A percentile compares a stretch with the other conserved stretches of the same genome.
These are phyloP conservation scores for Tricholoma furcatifolium DNA, from an alignment of 768 basidiomycete species.

Conservation along the genomic window DNA sequence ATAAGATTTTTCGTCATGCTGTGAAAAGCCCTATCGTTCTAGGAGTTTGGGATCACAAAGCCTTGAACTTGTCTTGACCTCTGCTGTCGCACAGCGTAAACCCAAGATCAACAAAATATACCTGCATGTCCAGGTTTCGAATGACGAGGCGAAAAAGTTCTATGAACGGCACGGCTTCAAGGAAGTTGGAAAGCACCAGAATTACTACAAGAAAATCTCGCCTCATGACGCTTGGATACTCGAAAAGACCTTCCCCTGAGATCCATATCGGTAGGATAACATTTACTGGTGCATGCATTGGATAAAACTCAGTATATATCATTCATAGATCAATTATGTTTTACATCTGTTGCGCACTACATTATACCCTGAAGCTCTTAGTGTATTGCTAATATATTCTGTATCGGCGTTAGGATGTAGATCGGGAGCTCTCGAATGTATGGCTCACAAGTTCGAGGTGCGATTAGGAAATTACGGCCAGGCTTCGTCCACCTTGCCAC, in stretches of 20 bases:
- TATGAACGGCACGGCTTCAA: slow-evolving; percentile 84
- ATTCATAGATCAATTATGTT: slow-evolving; percentile 6
- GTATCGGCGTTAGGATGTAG: slow-evolving; percentile 2
- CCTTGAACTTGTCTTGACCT: slow-evolving; percentile 63
- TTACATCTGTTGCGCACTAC: slow-evolving; percentile 9
- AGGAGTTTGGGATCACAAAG: slow-evolving; percentile 72
- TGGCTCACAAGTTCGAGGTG: slow-evolving; percentile 5
- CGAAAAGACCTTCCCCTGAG: slow-evolving; percentile 51
- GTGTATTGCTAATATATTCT: slow-evolving; percentile 14
- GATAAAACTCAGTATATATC: background rate
- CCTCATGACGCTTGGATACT: slow-evolving; percentile 88
- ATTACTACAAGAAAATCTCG: slow-evolving; percentile 88
- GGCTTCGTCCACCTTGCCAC: slow-evolving; percentile 66
- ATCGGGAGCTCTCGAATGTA: background rate
- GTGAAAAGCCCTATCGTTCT: slow-evolving; percentile 77
- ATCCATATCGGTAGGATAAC: background rate
- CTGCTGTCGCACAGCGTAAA: slow-evolving; percentile 58
- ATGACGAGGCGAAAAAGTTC: slow-evolving; percentile 72
- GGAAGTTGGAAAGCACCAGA: slow-evolving; percentile 60
- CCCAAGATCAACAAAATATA: slow-evolving; percentile 70
- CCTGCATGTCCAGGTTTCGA: slow-evolving; percentile 87
- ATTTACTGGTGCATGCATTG: background rate
- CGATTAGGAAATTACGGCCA: slow-evolving; percentile 29
- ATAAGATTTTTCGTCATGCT: slow-evolving; percentile 9
- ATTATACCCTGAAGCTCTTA: slow-evolving; percentile 14